Base-by-base conservation (phyloP, 345 rosid genomes). In the Hibiscus trionum region DNA sequence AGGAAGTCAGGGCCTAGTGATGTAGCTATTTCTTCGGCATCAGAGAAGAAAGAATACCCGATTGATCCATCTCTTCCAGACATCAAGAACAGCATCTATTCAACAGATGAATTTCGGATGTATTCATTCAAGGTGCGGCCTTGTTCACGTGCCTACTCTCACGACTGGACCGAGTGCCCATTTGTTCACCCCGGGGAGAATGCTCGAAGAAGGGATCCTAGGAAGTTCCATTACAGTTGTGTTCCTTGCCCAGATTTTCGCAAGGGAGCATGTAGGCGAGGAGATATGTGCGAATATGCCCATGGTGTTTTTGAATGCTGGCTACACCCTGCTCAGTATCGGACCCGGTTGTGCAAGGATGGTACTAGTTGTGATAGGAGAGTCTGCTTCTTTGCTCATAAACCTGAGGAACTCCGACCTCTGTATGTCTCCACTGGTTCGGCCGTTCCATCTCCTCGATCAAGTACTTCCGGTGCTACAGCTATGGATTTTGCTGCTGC, bases 121-220 rank as follows among this genome's bases (percentile, higher is more conserved):
- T 94, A 91, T 76, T 94, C 97, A 0, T 94, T 94, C 78, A 94
- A 94, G 81, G 92, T 94, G 21, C 75, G 98, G 24, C 97, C 98
- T 14, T 94, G 98, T 80, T 91, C 96, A 0, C 90, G 98, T 31
- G 97, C 98, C 0, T 94, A 94, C 70, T 94, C 98, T 3, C 98
- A 94, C 72, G 98, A 94, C 75, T 94, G 98, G 98, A 94, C 97
- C 0, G 98, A 94, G 82, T 94, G 98, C 71, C 98, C 98, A 6
- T 94, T 94, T 80, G 98, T 90, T 58, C 98, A 94, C 63, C 98
- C 98, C 0, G 98, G 98, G 5, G 98, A 94, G 62, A 94, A 94
- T 80, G 98, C 98, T 29, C 86, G 98, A 70, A 87, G 98, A 77
- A 86, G 98, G 80, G 98, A 94, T 78, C 98, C 97, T 1, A 87